These are phyloP conservation scores for Candida sanyaensis DNA, from an alignment of 1,139 yeast genomes.

Conservation along the genomic window DNA sequence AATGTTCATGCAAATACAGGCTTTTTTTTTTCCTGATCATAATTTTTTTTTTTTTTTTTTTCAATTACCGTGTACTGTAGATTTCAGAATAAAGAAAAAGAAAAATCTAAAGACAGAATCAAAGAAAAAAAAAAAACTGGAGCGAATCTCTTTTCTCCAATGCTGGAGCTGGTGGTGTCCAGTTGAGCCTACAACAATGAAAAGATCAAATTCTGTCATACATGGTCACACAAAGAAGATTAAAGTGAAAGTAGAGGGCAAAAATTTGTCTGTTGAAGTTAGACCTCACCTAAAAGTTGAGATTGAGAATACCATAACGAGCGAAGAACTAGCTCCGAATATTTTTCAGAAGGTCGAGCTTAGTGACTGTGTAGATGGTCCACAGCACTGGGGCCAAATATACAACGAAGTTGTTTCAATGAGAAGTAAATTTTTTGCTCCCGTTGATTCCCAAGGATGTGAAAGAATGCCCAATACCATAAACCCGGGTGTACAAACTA, in stretches of 20 bases:
- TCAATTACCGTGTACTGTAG: no score
- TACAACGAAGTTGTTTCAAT: constrained; percentile 65
- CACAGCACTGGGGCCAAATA: constrained; percentile 53
- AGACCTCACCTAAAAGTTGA: constrained; percentile 12
- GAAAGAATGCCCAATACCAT: constrained; percentile 65
- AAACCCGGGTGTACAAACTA: constrained; percentile 26
- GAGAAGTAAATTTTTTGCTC: constrained; percentile 66
- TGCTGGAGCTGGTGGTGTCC: neutral
- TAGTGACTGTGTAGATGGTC: constrained; percentile 22
- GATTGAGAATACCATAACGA: constrained; percentile 7
- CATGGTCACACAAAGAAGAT: neutral
- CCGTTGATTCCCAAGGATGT: constrained; percentile 91
- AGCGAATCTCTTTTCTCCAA: no score
- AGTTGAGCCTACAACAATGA: neutral
- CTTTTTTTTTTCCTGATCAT: constrained; percentile 1
- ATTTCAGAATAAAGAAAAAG: no score
- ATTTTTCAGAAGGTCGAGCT: constrained; percentile 17
- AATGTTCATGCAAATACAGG: neutral
- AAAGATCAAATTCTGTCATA: neutral
- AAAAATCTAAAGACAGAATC: no score
- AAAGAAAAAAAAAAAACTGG: no score
- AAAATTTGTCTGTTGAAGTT: neutral
- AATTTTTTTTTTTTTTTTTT: constrained; percentile 1
- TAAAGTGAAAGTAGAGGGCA: constrained; percentile 3
- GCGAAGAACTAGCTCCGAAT: constrained; percentile 15